Evolutionary conservation across 805 yeast genomes (phyloP).

Genomic region (Candida namnaoensis): DNA sequence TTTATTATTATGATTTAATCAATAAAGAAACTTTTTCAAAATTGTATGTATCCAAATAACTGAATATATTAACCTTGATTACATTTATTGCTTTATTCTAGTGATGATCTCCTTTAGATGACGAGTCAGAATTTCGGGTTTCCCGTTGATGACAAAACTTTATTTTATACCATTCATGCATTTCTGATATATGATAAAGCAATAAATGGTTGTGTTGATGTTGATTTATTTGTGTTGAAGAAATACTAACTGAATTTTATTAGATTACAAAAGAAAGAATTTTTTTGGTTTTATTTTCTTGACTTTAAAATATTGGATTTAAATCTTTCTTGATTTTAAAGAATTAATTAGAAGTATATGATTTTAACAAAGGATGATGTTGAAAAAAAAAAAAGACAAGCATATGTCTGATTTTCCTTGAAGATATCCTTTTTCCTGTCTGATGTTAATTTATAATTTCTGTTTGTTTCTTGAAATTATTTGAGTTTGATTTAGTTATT

Average conservation of each 20-base stretch:
- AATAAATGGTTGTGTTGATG: neutral
- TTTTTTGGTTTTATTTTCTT: too few species aligned
- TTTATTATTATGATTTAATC: too few species aligned
- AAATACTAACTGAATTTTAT: neutral
- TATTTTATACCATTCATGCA: conserved; percentile 91
- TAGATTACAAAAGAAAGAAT: too few species aligned
- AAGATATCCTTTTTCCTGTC: conserved; percentile 57
- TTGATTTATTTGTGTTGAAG: too few species aligned
- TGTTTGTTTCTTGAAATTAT: neutral
- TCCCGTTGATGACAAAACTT: conserved; percentile 83
- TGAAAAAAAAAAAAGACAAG: conserved; percentile 74
- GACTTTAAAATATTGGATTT: too few species aligned
- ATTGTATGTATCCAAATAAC: neutral
- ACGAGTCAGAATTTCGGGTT: conserved; percentile 96
- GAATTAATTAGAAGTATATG: conserved; percentile 7
- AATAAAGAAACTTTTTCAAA: too few species aligned
- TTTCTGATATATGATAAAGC: conserved; percentile 39
- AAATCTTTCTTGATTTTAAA: conserved; percentile 1
- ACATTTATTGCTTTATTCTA: conserved; percentile 7
- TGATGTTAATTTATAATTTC: conserved; percentile 24
- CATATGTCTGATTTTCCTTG: conserved; percentile 88
- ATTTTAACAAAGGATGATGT: conserved; percentile 52
- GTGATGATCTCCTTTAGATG: conserved; percentile 69
- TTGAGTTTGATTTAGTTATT: too few species aligned
- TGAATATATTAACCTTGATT: conserved; percentile 1